These are phyloP conservation scores for Acanthamoeba polyphaga DNA, from an alignment of 208 protist species.

Conservation along the genomic window DNA sequence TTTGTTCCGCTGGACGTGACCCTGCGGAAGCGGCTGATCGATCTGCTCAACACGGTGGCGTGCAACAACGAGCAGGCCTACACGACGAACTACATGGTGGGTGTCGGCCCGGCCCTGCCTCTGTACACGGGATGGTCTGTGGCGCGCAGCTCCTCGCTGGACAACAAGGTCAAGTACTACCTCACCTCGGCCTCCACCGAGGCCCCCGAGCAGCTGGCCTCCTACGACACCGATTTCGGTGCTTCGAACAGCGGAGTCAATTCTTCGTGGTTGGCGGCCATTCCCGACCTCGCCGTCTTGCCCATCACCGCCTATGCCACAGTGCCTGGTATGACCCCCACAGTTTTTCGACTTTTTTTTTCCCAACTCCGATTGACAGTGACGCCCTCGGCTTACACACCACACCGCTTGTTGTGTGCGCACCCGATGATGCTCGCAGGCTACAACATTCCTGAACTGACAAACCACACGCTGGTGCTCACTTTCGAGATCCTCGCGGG, in stretches of 20 bases:
- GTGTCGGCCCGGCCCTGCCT: not conserved
- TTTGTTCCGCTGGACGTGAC: slow-evolving; percentile 12
- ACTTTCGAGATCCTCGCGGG: not conserved
- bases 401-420: too few relatives aligned
- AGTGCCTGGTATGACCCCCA: not conserved
- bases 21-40: not conserved
- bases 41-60: not conserved
- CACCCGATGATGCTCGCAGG: not conserved
- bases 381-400: too few relatives aligned
- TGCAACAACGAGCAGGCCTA: not conserved
- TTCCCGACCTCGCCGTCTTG: not conserved
- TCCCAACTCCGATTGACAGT: not conserved
- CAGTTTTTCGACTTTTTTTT: not conserved
- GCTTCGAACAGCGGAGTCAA: not conserved
- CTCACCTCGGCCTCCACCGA: not conserved
- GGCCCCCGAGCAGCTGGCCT: not conserved
- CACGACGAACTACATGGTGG: not conserved
- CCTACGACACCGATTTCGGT: not conserved
- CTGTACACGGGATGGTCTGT: not conserved
- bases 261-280: not conserved
- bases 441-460: not conserved
- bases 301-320: not conserved
- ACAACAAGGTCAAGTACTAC: slow-evolving; percentile 22
- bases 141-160: not conserved
- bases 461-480: not conserved